Evolutionary conservation across 2,329 filamentous ascomycete species (phyloP).

Genomic region (Thermoascus crustaceus): DNA sequence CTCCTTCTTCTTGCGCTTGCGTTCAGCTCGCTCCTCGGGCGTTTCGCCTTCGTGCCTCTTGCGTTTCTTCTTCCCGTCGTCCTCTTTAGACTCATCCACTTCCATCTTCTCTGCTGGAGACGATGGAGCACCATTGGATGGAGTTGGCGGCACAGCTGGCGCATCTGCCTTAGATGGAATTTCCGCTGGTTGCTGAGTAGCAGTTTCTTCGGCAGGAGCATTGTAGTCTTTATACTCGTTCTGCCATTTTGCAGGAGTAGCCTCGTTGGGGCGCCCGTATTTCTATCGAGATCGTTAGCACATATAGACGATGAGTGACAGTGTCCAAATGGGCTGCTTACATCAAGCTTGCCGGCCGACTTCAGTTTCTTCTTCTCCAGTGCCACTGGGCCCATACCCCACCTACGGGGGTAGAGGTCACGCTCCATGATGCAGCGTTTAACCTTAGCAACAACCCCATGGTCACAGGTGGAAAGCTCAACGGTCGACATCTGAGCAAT

Average conservation of each 20-base stretch:
- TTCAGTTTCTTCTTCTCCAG: slow-evolving; percentile 99
- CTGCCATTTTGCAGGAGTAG: slow-evolving; percentile 89
- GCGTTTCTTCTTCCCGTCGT: slow-evolving; percentile 46
- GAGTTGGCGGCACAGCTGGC: slow-evolving; percentile 18
- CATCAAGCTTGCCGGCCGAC: slow-evolving; percentile 90
- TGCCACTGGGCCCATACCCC: slow-evolving; percentile 90
- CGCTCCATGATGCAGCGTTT: slow-evolving; percentile 99
- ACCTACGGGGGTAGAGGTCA: slow-evolving; percentile 91
- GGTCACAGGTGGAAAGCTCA: slow-evolving; percentile 92
- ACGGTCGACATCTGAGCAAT: slow-evolving; percentile 98
- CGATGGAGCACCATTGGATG: slow-evolving; percentile 21
- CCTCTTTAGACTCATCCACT: slow-evolving; percentile 34
- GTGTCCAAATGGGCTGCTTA: slow-evolving; percentile 27
- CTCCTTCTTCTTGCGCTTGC: slow-evolving; percentile 46
- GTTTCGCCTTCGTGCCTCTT: slow-evolving; percentile 51
- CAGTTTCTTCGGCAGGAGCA: slow-evolving; percentile 42
- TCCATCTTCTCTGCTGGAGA: slow-evolving; percentile 33
- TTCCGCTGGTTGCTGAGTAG: slow-evolving; percentile 40
- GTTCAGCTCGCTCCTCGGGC: slow-evolving; percentile 39
- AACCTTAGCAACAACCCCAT: slow-evolving; percentile 96
- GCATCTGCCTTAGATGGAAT: slow-evolving; percentile 33
- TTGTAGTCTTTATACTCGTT: slow-evolving; percentile 86
- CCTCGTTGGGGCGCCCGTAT: slow-evolving; percentile 85
- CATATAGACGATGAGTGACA: background rate
- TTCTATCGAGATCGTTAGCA: slow-evolving; percentile 49